phyloP scores from a whole-genome alignment of 179 eudicot genomes.

The Actinidia chinensis region DNA sequence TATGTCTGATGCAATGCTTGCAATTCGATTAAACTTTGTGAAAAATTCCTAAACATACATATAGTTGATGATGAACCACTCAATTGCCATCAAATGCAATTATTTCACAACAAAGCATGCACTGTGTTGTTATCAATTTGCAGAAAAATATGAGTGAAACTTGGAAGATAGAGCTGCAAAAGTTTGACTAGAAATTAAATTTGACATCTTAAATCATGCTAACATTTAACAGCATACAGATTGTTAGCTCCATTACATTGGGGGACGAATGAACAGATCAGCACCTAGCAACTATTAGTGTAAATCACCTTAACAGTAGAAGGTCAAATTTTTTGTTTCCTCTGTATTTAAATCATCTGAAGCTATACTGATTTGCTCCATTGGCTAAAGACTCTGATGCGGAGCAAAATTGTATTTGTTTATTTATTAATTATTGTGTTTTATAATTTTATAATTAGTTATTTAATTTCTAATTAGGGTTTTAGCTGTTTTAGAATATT shows the following conservation, averaged over 20 bases:
- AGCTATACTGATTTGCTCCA: neutral
- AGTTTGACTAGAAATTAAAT: neutral
- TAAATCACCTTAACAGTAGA: neutral
- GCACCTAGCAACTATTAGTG: neutral
- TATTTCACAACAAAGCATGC: neutral
- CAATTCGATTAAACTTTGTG: slow-evolving; percentile 56
- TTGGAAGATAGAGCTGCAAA: neutral
- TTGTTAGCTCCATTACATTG: neutral
- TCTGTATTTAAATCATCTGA: neutral
- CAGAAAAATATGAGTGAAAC: neutral
- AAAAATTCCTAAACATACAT: slow-evolving; percentile 60
- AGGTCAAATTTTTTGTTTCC: neutral
- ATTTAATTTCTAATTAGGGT: no score
- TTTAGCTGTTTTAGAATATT: no score
- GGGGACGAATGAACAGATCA: neutral
- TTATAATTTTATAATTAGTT: no score
- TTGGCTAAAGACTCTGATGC: neutral
- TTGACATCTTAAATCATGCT: neutral
- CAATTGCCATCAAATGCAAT: neutral
- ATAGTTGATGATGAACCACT: neutral
- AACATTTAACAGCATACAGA: neutral
- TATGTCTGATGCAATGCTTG: slow-evolving; percentile 72
- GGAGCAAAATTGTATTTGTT: no score
- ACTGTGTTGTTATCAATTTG: neutral
- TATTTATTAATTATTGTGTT: no score